Conservation (phyloP, 176 grass and related monocot species). For the Eleusine indica region DNA sequence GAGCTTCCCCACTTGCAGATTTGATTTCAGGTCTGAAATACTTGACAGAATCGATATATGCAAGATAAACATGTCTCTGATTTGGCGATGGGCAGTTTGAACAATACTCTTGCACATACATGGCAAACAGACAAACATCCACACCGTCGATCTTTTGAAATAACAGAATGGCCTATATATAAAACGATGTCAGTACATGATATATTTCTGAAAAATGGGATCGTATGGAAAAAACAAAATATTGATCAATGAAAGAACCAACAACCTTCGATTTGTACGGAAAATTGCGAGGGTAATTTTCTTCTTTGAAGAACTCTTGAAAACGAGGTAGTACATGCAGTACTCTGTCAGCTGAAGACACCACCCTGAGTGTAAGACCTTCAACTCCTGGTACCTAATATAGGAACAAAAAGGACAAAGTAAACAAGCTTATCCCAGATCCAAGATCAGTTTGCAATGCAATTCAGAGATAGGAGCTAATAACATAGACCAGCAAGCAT, state of each 20-base stretch:
- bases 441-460: conserved; percentile 28
- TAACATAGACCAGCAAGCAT: conserved; percentile 26
- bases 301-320: conserved; percentile 69
- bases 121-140: conserved; percentile 96
- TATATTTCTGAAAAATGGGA: conserved; percentile 11
- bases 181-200: conserved; percentile 34
- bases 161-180: conserved; percentile 82
- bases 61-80: conserved; percentile 82
- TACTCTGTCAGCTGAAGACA: conserved; percentile 74
- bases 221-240: conserved; percentile 13
- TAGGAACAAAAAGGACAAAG: conserved; percentile 38
- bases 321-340: conserved; percentile 72
- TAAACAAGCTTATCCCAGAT: conserved; percentile 30
- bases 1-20: conserved; percentile 81
- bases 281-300: conserved; percentile 80
- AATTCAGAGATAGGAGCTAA: conserved; percentile 5
- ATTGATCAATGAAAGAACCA: conserved; percentile 20
- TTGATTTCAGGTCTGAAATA: conserved; percentile 92
- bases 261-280: conserved; percentile 95
- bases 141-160: conserved; percentile 92
- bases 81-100: conserved; percentile 77
- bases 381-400: conserved; percentile 82
- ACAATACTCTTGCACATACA: conserved; percentile 99
- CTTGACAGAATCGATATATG: conserved; percentile 97
- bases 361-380: conserved; percentile 87